Base-by-base conservation (phyloP, 1,284 basidiomycete species). In the Marasmius tenuissimus region DNA sequence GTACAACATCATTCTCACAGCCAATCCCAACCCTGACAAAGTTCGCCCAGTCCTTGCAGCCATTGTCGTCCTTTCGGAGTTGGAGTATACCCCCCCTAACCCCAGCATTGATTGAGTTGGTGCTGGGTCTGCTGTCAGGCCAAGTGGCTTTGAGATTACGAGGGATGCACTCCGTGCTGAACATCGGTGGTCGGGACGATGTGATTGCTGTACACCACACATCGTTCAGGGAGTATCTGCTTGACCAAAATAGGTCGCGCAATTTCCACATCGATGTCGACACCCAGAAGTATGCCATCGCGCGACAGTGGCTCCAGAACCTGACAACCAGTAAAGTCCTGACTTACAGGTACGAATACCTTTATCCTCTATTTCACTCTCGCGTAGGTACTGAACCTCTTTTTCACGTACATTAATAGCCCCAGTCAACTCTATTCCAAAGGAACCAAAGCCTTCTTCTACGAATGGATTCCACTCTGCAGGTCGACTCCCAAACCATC, bases 1-100 rank as follows among this genome's bases (percentile, higher is more conserved):
- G 5, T 64, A 64, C 27, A 50, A 48, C 5, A 56, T 56, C 33
- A 61, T 64, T 16, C 42, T 64, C 12, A 59, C 58, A 1, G 11
- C 48, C 18, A 39, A 39, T 42, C n/a, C 58, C 8, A 50, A 37
- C 9, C 33, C 9, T 5, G 11, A 12, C 20, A 34, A 52, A 18
- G 16, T 51, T 51, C 33, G 45, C 38, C 47, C 18, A 3, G 10
- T 18, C 10, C 48, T 49, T 49, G 10, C 48, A 49, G 11, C 10
- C 10, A 20, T 20, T 6, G 5, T 27, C 2, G 18, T 3, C 10
- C 18, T 18, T 5, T 20, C 10, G 11, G 10, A 20, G 3, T 27
- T n/a, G 48, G 11, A 10, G n/a, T 1, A 27, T 27, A 27, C n/a
- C n/a, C 27, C 27, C 2, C 4, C 27, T 27, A 27, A 5, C 48